Conservation (phyloP, 208 protist species). For the Acanthamoeba sp. region DNA sequence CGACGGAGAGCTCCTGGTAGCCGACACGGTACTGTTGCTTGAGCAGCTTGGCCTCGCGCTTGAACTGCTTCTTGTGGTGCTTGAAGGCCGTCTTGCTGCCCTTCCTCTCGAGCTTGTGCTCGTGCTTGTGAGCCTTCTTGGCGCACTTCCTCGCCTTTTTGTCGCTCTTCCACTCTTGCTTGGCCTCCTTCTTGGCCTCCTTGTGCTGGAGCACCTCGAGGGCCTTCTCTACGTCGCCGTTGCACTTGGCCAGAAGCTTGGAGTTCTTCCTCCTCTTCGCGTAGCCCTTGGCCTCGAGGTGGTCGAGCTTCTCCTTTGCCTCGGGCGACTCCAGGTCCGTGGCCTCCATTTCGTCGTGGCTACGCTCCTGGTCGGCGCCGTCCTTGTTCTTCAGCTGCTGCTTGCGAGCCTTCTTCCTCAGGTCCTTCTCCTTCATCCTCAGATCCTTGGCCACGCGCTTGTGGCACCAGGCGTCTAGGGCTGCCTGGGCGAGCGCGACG, state of each 20-base stretch:
- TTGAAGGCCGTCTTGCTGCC: constrained; percentile 27
- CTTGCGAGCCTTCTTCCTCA: not conserved
- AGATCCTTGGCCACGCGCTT: not conserved
- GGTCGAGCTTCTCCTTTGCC: not conserved
- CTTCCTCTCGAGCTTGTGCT: constrained; percentile 29
- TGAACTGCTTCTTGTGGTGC: not conserved
- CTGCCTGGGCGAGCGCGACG: not conserved
- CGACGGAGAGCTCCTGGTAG: constrained; percentile 11
- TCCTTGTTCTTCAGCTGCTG: not conserved
- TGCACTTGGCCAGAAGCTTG: constrained; percentile 43
- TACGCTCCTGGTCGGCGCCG: not conserved
- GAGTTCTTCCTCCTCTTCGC: constrained; percentile 12
- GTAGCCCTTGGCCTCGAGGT: constrained; percentile 46
- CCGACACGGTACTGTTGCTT: not conserved
- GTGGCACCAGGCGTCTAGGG: not conserved
- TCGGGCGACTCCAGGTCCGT: not conserved
- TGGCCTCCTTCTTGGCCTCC: constrained; percentile 25
- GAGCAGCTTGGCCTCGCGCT: not conserved
- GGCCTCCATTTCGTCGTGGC: not conserved
- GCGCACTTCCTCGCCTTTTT: not conserved
- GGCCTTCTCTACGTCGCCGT: constrained; percentile 44
- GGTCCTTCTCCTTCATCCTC: constrained; percentile 15
- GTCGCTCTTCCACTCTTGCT: not conserved
- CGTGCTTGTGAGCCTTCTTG: constrained; percentile 22
- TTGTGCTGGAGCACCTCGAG: not conserved